A percentile compares a stretch with the other conserved stretches of the same genome.
Evolutionary conservation across 805 yeast genomes (phyloP).

Genomic region (Candida dajiaensis): DNA sequence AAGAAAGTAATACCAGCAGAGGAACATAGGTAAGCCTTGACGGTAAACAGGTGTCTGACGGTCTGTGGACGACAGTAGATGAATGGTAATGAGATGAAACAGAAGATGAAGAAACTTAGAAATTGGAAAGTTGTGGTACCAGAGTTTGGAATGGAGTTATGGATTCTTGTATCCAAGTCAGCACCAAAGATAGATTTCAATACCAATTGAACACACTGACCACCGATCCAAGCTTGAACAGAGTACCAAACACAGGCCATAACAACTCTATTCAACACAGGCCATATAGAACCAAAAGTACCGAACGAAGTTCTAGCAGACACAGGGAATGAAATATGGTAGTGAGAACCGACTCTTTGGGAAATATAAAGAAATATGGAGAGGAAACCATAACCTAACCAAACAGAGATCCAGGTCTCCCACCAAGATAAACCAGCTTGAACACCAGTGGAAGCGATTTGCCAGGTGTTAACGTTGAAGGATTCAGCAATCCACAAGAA

Average conservation of each 20-base stretch:
- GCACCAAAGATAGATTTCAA: conserved; percentile 69
- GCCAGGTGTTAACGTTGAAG: conserved; percentile 87
- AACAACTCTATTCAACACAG: conserved; percentile 79
- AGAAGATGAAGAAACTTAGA: conserved; percentile 73
- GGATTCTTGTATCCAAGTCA: conserved; percentile 55
- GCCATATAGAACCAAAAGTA: conserved; percentile 83
- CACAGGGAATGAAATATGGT: conserved; percentile 84
- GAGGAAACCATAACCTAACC: conserved; percentile 74
- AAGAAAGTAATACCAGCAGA: conserved; percentile 78
- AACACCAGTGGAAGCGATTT: conserved; percentile 84
- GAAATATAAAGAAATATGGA: conserved; percentile 65
- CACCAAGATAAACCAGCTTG: conserved; percentile 79
- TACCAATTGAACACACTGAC: conserved; percentile 79
- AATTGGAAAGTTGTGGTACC: conserved; percentile 69
- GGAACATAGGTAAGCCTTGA: conserved; percentile 74
- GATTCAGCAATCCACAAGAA: conserved; percentile 88
- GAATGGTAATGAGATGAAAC: conserved; percentile 75
- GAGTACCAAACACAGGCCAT: conserved; percentile 88
- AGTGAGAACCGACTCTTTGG: conserved; percentile 76
- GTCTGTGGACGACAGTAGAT: conserved; percentile 81
- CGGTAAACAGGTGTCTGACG: conserved; percentile 77
- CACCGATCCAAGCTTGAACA: conserved; percentile 82
- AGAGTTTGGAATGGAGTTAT: conserved; percentile 50
- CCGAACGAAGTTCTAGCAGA: conserved; percentile 81
- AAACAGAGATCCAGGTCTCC: conserved; percentile 85